phyloP scores from a whole-genome alignment of 257 asterid genomes.

The Przewalskia tangutica region DNA sequence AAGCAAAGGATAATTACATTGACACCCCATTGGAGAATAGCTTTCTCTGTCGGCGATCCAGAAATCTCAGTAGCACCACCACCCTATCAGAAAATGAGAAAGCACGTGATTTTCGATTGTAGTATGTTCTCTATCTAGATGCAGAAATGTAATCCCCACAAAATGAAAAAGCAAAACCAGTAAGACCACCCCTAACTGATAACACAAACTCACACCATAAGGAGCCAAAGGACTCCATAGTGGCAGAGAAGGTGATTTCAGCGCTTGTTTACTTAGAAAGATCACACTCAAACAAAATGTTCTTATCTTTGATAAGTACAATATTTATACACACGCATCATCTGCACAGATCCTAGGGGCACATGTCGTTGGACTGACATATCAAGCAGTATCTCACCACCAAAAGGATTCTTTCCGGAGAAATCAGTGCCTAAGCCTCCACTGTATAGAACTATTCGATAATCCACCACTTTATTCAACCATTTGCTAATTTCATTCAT shows the following conservation, averaged over 20 bases:
- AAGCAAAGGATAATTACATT: conserved; percentile 34
- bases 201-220: not conserved
- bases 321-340: not conserved
- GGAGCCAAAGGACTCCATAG: not conserved
- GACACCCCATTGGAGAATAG: conserved; percentile 87
- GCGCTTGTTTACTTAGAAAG: not conserved
- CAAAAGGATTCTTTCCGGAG: not conserved
- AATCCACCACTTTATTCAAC: not conserved
- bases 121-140: not conserved
- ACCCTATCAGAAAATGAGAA: conserved; percentile 34
- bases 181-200: not conserved
- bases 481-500: not conserved
- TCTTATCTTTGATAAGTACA: not conserved
- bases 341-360: not conserved
- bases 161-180: not conserved
- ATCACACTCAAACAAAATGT: not conserved
- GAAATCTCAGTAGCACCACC: conserved; percentile 67
- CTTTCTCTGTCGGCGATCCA: conserved; percentile 97
- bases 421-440: not conserved
- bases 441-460: not conserved
- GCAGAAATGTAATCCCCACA: not conserved
- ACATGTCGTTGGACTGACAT: not conserved
- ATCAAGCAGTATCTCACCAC: not conserved
- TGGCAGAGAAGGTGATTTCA: not conserved
- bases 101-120: not conserved